Base-by-base conservation (phyloP, 495 filamentous ascomycete genomes). In the Aspergillus affinis region DNA sequence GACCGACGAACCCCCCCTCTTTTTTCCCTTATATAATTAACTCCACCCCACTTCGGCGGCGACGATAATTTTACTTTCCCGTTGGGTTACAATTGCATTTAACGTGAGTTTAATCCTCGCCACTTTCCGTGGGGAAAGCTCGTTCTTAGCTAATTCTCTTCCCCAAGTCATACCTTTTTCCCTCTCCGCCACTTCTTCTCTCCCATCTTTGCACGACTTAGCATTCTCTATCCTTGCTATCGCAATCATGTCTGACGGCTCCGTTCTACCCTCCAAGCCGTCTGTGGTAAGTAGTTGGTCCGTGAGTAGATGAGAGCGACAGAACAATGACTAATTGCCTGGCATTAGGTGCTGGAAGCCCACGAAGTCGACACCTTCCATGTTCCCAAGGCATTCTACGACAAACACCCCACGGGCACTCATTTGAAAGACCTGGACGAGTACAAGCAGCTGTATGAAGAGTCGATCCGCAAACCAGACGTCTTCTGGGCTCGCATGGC, bases 381-480 rank as follows among this genome's bases (percentile, higher is more conserved):
- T 54, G 78, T 87, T 7, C 82, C 83, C 54, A 76, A 85, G 61
- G 85, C 84, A 15, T 80, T 82, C 54, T 79, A 83, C 76, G 86
- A 88, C 9, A 90, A 90, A 69, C 88, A 90, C 70, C 87, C 88
- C 21, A 72, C 74, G 32, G 84, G 88, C 59, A 86, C 89, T 36
- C 86, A 91, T 71, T 62, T 91, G 47, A 81, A 85, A 62, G 76
- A 78, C 61, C 63, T 97, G 44, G 90, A 95, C 62, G 88, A 97
- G 71, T 98, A 98, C 82, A 86, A 95, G 74, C 79, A 84, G 77
- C 78, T 97, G 62, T 97, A 98, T 81, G 93, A 97, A 66, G 90
- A 98, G 75, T 98, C 94, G 10, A 97, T 98, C 70, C 86, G 89
- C 66, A 81, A 92, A 62, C 93, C 94, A 55, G 77, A 94, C 58